Evolutionary conservation across 768 basidiomycete genomes (phyloP).

Genomic region (Rhodotorula kratochvilovae): DNA sequence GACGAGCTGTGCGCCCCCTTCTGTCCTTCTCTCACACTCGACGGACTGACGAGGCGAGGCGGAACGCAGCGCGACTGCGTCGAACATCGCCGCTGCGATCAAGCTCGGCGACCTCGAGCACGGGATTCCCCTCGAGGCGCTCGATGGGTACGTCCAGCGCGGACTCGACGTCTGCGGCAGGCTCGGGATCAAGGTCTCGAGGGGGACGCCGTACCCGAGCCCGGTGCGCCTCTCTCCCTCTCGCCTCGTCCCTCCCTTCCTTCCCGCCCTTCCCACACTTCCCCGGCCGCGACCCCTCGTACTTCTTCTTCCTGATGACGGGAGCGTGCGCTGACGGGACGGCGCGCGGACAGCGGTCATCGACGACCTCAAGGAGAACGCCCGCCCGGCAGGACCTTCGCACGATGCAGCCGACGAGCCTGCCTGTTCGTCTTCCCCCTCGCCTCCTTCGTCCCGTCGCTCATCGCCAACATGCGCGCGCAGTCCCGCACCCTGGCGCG

Average conservation of each 20-base stretch:
- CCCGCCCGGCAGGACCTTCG: not conserved
- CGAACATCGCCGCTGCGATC: constrained; percentile 21
- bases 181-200: constrained; percentile 21
- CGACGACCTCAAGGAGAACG: constrained; percentile 2
- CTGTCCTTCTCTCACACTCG: not conserved
- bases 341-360: not conserved
- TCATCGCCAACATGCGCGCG: not conserved
- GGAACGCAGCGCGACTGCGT: not conserved
- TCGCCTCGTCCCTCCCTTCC: no score
- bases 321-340: not conserved
- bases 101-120: not conserved
- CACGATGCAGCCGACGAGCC: constrained; percentile 24
- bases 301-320: no score
- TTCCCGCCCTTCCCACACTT: no score
- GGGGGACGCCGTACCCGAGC: constrained; percentile 19
- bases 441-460: not conserved
- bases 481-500: not conserved
- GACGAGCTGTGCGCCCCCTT: constrained; percentile 21
- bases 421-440: not conserved
- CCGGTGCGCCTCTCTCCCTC: constrained; percentile 4
- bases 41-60: not conserved
- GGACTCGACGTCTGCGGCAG: not conserved
- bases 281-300: no score
- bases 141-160: not conserved
- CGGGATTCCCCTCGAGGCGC: constrained; percentile 1